These are phyloP conservation scores for Aspergillus incahuasiensis DNA, from an alignment of 495 filamentous ascomycete species.

Conservation along the genomic window DNA sequence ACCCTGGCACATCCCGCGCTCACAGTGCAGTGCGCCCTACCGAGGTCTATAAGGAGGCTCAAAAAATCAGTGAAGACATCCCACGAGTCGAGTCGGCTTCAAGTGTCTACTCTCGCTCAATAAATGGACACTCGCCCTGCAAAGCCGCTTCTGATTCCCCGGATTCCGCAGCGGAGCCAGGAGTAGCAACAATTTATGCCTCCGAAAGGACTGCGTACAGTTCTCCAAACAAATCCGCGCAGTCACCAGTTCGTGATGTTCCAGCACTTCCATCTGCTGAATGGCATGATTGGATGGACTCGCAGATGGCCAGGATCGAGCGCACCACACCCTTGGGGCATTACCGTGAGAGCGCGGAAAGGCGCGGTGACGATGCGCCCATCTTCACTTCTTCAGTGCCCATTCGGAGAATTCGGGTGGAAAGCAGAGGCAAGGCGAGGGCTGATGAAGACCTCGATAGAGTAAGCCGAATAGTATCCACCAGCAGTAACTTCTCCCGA, in stretches of 20 bases:
- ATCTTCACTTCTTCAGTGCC: conserved; percentile 1
- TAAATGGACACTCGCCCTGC: conserved; percentile 39
- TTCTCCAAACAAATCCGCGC: conserved; percentile 23
- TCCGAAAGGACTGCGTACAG: conserved; percentile 36
- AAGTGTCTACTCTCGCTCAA: conserved; percentile 55
- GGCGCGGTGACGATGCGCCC: conserved; percentile 37
- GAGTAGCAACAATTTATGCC: conserved; percentile 43
- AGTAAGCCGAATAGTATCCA: conserved; percentile 5
- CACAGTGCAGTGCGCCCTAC: neutral
- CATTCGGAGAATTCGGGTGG: conserved; percentile 5
- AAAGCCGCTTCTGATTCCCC: conserved; percentile 7
- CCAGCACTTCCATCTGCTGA: conserved; percentile 30
- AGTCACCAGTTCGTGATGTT: conserved; percentile 1
- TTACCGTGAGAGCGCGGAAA: conserved; percentile 57
- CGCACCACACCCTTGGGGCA: conserved; percentile 37
- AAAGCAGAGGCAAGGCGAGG: conserved; percentile 5
- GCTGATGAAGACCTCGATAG: neutral
- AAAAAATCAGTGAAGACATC: neutral
- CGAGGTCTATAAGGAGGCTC: neutral
- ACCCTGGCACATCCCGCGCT: neutral
- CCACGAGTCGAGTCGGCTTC: conserved; percentile 23
- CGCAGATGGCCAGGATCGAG: conserved; percentile 39
- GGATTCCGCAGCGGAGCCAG: conserved; percentile 25
- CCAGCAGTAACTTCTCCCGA: conserved; percentile 34
- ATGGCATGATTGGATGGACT: conserved; percentile 48